phyloP scores from a whole-genome alignment of 805 yeast genomes.

The Pichia membranifaciens region DNA sequence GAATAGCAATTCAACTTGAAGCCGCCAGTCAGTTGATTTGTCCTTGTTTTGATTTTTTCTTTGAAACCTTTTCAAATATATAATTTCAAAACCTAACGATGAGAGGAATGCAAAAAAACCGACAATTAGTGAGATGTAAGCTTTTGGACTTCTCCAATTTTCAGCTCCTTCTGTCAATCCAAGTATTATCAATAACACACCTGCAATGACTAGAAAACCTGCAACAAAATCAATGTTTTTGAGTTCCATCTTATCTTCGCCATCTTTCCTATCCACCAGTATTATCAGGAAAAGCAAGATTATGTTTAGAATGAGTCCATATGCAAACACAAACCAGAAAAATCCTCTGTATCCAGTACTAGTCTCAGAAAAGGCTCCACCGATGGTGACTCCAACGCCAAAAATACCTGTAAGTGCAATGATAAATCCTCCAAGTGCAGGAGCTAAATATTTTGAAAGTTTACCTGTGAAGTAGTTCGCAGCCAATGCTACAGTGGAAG shows the following conservation, averaged over 20 bases:
- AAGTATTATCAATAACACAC: constrained; percentile 34
- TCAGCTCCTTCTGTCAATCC: constrained; percentile 44
- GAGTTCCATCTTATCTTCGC: constrained; percentile 18
- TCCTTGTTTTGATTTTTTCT: constrained; percentile 3
- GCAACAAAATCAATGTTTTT: constrained; percentile 35
- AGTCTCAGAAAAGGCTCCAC: constrained; percentile 39
- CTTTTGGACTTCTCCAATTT: constrained; percentile 35
- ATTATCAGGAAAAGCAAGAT: constrained; percentile 23
- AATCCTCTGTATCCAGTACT: constrained; percentile 35
- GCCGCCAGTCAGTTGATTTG: constrained; percentile 14
- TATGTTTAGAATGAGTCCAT: constrained; percentile 16
- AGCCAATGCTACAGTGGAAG: constrained; percentile 23
- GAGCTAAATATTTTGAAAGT: constrained; percentile 7
- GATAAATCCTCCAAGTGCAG: constrained; percentile 15
- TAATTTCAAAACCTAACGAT: constrained; percentile 30
- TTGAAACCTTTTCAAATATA: constrained; percentile 16
- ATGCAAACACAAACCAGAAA: constrained; percentile 35
- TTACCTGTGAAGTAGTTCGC: constrained; percentile 22
- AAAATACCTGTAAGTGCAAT: constrained; percentile 25
- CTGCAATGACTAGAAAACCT: constrained; percentile 29
- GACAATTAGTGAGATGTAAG: constrained; percentile 37
- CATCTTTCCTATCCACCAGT: constrained; percentile 26
- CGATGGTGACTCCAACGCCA: constrained; percentile 37
- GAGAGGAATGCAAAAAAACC: constrained; percentile 31
- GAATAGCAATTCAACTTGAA: constrained; percentile 18